These are phyloP conservation scores for Leccinum variicolor DNA, from an alignment of 768 basidiomycete genomes.

Conservation along the genomic window DNA sequence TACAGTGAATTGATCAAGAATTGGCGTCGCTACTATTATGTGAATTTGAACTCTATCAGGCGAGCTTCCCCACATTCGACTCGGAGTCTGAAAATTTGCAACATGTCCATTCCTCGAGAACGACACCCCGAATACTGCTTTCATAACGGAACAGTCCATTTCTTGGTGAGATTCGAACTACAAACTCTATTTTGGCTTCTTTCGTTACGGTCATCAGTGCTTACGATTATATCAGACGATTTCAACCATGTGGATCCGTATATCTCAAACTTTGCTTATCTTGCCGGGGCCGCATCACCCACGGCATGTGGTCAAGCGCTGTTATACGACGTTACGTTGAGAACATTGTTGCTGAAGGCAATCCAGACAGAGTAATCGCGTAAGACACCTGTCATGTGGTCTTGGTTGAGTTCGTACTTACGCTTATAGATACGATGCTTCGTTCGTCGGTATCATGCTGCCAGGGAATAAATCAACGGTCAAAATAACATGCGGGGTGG, in stretches of 20 bases:
- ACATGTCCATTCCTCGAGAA: too few relatives aligned
- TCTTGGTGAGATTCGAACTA: too few relatives aligned
- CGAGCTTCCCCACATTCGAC: too few relatives aligned
- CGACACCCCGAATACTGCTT: too few relatives aligned
- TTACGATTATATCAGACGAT: conserved; percentile 84
- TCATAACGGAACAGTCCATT: too few relatives aligned
- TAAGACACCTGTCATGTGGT: conserved; percentile 38
- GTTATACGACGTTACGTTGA: conserved; percentile 92
- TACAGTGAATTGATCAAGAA: too few relatives aligned
- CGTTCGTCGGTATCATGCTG: conserved; percentile 94
- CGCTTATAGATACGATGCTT: conserved; percentile 73
- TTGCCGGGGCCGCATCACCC: conserved; percentile 97
- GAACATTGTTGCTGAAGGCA: conserved; percentile 88
- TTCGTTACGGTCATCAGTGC: too few relatives aligned
- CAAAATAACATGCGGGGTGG: conserved; percentile 90
- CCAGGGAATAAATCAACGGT: conserved; percentile 85
- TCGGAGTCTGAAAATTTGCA: too few relatives aligned
- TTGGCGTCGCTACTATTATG: too few relatives aligned
- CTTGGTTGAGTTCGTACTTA: background rate
- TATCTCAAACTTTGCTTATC: conserved; percentile 89
- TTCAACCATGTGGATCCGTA: conserved; percentile 99
- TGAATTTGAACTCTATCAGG: too few relatives aligned
- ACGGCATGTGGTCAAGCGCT: conserved; percentile 96
- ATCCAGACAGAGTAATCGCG: conserved; percentile 86
- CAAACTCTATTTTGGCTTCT: too few relatives aligned